Evolutionary conservation across 179 eudicot species (phyloP), one percentile per base, ranked within the genome.

Genomic region (Beta corolliflora): DNA sequence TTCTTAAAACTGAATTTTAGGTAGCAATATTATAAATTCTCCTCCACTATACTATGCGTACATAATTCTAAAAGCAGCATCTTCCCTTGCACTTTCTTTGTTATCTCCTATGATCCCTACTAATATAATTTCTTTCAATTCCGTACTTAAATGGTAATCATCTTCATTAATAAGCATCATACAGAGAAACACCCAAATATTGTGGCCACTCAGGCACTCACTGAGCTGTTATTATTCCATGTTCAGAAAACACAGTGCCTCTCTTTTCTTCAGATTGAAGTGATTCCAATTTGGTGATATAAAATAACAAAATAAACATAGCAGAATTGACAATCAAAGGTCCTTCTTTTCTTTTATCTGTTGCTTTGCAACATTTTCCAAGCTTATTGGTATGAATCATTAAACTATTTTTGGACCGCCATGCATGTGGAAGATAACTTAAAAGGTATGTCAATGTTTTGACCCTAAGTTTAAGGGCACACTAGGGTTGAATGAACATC

Each of bases 401-500:
- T 46, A 46, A 12, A 29, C 23, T 23, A n/a, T 9, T 21, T 46
- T 72, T 72, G 60, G 63, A 73, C 45, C 23, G 46, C 13, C 60
- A 53, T 73, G 60, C 77, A 84, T 77, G 84, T 84, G 86, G 68
- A 73, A 69, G 81, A 71, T 77, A 55, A 73, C 81, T 82, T 82
- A 19, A 73, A 31, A 77, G 58, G 81, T 16, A 55, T 58, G 67
- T 81, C 65, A 44, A 71, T 7, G 75, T 18, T 4, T 45, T 76
- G 85, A 82, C 73, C 87, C 81, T 58, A 64, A 52, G 76, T 85
- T 54, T 36, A 64, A 70, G 85, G 85, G 9, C 82, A 83, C 77
- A 29, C 48, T 44, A 31, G 52, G 16, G 23, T 29, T 29, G 41
- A 10, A 18, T 23, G 2, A 16, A 55, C 46, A 9, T 52, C 84